Base-by-base conservation (phyloP, 176 grass and related monocot genomes). In the Carex pumila region DNA sequence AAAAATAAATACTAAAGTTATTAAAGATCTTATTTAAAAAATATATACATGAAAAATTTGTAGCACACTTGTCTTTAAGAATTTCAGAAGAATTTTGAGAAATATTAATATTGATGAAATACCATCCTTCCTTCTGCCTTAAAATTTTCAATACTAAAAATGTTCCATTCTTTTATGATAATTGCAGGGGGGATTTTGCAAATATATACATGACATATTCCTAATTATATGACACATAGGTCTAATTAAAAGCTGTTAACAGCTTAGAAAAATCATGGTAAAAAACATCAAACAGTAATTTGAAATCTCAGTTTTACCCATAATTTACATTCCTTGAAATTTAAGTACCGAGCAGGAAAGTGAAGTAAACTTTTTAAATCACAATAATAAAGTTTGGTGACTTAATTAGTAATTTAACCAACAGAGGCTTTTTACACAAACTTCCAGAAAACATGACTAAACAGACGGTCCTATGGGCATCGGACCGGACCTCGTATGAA, bases 331-430 rank as follows among this genome's bases (percentile, higher is more conserved):
- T n/a, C 66, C 5, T 36, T 18, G 66, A 70, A 41, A 70, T 60
- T 60, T n/a, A 60, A 60, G 57, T 60, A n/a, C 17, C 1, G 17
- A 59, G 57, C 57, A 59, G 17, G 66, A 69, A 69, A 69, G 41
- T 41, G 18, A 49, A 72, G 25, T 65, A 65, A 59, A 71, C 17
- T 14, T 50, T 22, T 49, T 25, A 21, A 76, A 54, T 30, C 21
- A 2, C 4, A 56, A 56, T 76, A 77, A 77, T 77, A 56, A 77
- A 77, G 73, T 77, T 77, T 56, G 49, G 73, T 77, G 25, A 77
- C 50, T 25, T 7, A 77, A 77, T 17, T 54, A 50, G 71, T 53
- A 74, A 53, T 53, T 47, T 47, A 22, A 71, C 1, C 18, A 49
- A 56, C 12, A 32, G 10, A 13, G 3, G 45, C 45, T 74, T 74